Percentiles rank a stretch among this genome's conserved stretches.
Evolutionary conservation across 2,329 filamentous ascomycete genomes (phyloP).

Genomic region (Fusarium sp.): DNA sequence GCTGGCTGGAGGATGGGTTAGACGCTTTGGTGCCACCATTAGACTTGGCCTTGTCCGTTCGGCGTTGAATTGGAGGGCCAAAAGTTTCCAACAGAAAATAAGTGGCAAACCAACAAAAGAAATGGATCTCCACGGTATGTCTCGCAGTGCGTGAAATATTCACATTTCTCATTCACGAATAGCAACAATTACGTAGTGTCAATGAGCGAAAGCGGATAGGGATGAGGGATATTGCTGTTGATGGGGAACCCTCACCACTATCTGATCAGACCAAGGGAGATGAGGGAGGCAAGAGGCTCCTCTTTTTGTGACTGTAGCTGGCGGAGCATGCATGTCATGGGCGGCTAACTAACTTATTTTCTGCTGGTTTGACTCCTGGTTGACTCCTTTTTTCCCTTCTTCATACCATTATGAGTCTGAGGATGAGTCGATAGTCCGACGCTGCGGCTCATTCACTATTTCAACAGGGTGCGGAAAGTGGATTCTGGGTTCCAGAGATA

Average conservation of each 20-base stretch:
- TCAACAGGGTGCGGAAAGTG: conserved; percentile 32
- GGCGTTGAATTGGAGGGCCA: not conserved
- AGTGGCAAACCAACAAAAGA: conserved; percentile 6
- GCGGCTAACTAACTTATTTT: conserved; percentile 25
- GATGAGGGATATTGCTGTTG: conserved; percentile 40
- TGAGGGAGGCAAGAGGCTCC: conserved; percentile 15
- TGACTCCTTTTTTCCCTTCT: conserved; percentile 4
- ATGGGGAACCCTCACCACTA: not conserved
- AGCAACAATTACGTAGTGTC: conserved; percentile 39
- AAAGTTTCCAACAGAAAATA: conserved; percentile 4
- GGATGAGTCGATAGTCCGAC: conserved; percentile 12
- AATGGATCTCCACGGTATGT: not conserved
- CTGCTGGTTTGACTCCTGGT: not conserved
- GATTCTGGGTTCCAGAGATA: conserved; percentile 27
- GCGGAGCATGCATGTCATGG: conserved; percentile 28
- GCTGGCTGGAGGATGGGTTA: conserved; percentile 4
- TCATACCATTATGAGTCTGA: conserved; percentile 7
- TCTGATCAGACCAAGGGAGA: conserved; percentile 1
- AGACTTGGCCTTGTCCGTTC: not conserved
- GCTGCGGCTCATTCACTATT: conserved; percentile 28
- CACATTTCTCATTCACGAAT: conserved; percentile 23
- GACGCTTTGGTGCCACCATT: conserved; percentile 7
- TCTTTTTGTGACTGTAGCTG: conserved; percentile 8
- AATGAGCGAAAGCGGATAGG: conserved; percentile 36
- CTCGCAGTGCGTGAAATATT: conserved; percentile 28